phyloP scores from a whole-genome alignment of 2,329 filamentous ascomycete genomes.

The Lojkania enalia region DNA sequence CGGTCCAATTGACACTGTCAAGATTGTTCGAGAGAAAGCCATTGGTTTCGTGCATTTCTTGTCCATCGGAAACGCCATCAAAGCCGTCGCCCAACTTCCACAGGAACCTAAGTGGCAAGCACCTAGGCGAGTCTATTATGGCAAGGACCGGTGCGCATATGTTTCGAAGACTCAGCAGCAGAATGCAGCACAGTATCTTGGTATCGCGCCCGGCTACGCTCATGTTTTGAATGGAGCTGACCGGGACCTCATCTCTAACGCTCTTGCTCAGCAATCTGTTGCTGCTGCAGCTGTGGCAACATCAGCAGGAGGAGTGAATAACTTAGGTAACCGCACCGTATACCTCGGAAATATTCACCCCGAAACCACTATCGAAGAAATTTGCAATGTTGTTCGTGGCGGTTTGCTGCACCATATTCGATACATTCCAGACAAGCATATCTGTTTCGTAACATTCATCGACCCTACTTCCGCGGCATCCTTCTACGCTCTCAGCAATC shows the following conservation, averaged over 20 bases:
- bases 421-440: slow-evolving; percentile 99
- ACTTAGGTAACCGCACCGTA: slow-evolving; percentile 94
- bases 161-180: slow-evolving; percentile 99
- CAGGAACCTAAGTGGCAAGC: slow-evolving; percentile 97
- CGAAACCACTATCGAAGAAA: slow-evolving; percentile 98
- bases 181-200: slow-evolving; percentile 96
- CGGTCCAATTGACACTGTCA: slow-evolving; percentile 93
- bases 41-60: slow-evolving; percentile 98
- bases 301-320: slow-evolving; percentile 94
- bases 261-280: slow-evolving; percentile 94
- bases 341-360: slow-evolving; percentile 99
- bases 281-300: slow-evolving; percentile 96
- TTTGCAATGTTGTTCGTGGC: slow-evolving; percentile 97
- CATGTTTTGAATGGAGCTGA: slow-evolving; percentile 96
- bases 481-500: slow-evolving; percentile 95
- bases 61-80: slow-evolving; percentile 97
- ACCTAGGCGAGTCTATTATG: slow-evolving; percentile 94
- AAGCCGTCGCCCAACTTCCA: slow-evolving; percentile 92
- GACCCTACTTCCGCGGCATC: slow-evolving; percentile 96
- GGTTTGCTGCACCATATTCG: slow-evolving; percentile 96
- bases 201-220: slow-evolving; percentile 94
- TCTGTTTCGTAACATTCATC: slow-evolving; percentile 99
- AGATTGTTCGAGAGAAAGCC: slow-evolving; percentile 95
- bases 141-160: slow-evolving; percentile 97
- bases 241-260: slow-evolving; percentile 93